phyloP scores from a whole-genome alignment of 2,329 filamentous ascomycete species.

The Colletotrichum sp. region DNA sequence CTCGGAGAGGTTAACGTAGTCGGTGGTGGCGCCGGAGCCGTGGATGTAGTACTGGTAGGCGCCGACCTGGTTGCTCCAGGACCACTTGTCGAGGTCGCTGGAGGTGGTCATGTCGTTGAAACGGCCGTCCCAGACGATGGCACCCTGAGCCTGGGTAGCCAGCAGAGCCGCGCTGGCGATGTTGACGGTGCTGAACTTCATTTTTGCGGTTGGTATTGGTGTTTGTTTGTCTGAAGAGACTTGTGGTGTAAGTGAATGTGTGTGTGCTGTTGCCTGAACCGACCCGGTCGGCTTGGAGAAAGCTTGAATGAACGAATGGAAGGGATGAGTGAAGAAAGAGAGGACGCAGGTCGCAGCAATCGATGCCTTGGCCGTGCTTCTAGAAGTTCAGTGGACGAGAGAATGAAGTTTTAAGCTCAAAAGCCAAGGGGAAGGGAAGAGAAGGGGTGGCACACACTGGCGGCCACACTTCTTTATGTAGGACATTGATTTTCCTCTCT shows the following conservation, averaged over 20 bases:
- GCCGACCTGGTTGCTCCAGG: conserved; percentile 71
- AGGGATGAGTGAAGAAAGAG: conserved; percentile 9
- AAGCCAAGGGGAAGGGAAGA: not conserved
- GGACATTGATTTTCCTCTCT: not conserved
- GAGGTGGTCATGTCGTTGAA: conserved; percentile 64
- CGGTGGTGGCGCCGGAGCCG: conserved; percentile 57
- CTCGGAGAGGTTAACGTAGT: conserved; percentile 67
- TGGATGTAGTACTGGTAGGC: conserved; percentile 82
- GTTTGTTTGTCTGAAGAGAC: not conserved
- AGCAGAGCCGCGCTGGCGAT: conserved; percentile 19
- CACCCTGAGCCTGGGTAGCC: conserved; percentile 15
- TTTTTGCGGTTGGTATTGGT: not conserved
- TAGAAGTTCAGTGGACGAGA: conserved; percentile 4
- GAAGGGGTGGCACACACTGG: not conserved
- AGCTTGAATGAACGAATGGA: conserved; percentile 16
- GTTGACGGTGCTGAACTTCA: conserved; percentile 18
- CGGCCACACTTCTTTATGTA: conserved; percentile 8
- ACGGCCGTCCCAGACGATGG: conserved; percentile 67
- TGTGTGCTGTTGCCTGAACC: conserved; percentile 1
- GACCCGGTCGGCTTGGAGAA: conserved; percentile 17
- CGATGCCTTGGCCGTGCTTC: conserved; percentile 22
- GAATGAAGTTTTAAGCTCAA: conserved; percentile 19
- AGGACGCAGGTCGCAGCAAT: conserved; percentile 21
- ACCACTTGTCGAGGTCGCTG: conserved; percentile 65
- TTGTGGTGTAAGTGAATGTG: conserved; percentile 7